Evolutionary conservation across 257 asterid species (phyloP), one percentile per base, ranked within the genome.

Genomic region (Ehretia macrophylla): DNA sequence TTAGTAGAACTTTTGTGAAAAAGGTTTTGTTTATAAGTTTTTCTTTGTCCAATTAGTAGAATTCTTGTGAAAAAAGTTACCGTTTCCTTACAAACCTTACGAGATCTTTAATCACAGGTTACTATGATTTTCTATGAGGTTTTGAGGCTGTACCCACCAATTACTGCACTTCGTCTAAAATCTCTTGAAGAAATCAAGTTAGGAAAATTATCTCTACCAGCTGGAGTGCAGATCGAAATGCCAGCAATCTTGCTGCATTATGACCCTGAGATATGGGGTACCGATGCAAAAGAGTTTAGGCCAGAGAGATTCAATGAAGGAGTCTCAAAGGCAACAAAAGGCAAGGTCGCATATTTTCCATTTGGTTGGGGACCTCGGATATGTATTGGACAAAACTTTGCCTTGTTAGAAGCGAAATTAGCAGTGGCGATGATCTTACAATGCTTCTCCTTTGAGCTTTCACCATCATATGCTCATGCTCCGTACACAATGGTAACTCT

Each of bases 241-340:
- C 73, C 55, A 35, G 40, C 46, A 52, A 53, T 68, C 50, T 42
- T 70, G 18, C 4, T 70, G 40, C 75, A 70, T 57, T 62, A 58
- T 17, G 75, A 70, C 39, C 22, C 17, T 9, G 66, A 64, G 17
- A 38, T 58, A 52, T 70, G 75, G 75, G 70, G 75, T 12, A 66
- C 64, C 1, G 75, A 70, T n/a, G 70, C 48, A 4, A 58, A 32
- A 8, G 58, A 64, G 49, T 72, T 72, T 47, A 72, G 55, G 37
- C 77, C 72, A 19, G 77, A 72, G 60, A 72, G 77, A 60, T 72
- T 72, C 27, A 56, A 49, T 6, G 72, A 72, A 55, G 77, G 77
- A 11, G 57, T 66, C 5, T 65, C 65, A 8, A 66, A 60, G 57
- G 77, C 77, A 42, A 71, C 77, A 17, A 71, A 71, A 52, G 67